Percentiles rank a stretch among this genome's conserved stretches.
phyloP scores from a whole-genome alignment of 2,329 filamentous ascomycete genomes.

The Furcasterigmium furcatum region DNA sequence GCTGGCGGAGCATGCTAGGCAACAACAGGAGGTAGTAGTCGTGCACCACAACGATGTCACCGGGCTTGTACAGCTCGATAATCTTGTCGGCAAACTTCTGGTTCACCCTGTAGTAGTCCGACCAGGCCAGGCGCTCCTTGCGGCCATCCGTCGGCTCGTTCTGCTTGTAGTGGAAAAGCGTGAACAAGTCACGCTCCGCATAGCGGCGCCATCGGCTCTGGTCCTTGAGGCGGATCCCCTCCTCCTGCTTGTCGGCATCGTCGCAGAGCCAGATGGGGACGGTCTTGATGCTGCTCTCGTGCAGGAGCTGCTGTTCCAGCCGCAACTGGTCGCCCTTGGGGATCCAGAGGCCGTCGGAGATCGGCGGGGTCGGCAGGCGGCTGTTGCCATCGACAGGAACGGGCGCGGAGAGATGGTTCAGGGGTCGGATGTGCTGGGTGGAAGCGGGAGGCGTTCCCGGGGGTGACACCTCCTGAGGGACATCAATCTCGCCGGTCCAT shows the following conservation, averaged over 20 bases:
- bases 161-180: conserved; percentile 93
- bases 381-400: conserved; percentile 66
- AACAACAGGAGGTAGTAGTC: conserved; percentile 92
- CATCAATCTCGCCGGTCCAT: conserved; percentile 87
- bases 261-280: conserved; percentile 88
- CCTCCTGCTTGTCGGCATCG: conserved; percentile 61
- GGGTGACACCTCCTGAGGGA: conserved; percentile 40
- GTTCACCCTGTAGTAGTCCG: conserved; percentile 91
- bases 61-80: conserved; percentile 83
- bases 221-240: conserved; percentile 74
- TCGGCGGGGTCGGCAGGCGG: conserved; percentile 52
- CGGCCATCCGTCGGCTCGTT: conserved; percentile 85
- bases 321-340: conserved; percentile 65
- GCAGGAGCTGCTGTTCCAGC: conserved; percentile 71
- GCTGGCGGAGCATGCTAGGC: conserved; percentile 83
- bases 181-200: conserved; percentile 88
- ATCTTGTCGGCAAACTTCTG: conserved; percentile 89
- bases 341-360: conserved; percentile 68
- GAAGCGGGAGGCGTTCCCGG: conserved; percentile 45
- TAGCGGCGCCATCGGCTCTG: conserved; percentile 86
- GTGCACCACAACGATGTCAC: conserved; percentile 88
- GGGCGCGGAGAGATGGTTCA: conserved; percentile 76
- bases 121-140: conserved; percentile 79
- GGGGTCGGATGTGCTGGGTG: conserved; percentile 47
- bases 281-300: conserved; percentile 73